Evolutionary conservation across 2,329 filamentous ascomycete species (phyloP).

Genomic region (Fusarium oligoseptatum): DNA sequence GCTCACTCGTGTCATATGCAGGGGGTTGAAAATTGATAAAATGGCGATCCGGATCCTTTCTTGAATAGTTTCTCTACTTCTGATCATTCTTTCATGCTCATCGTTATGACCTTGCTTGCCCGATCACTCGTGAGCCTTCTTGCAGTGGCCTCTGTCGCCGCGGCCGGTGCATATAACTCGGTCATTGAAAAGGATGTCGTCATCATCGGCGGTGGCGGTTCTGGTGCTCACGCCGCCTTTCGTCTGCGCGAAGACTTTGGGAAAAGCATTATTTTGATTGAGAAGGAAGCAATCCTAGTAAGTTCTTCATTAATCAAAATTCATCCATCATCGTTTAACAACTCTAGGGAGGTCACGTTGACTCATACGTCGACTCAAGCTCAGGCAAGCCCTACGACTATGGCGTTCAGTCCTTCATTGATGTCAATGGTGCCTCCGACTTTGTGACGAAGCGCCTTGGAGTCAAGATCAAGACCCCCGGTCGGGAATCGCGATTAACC

Average conservation of each 20-base stretch:
- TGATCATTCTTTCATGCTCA: not conserved
- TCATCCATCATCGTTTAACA: not conserved
- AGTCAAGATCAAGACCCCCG: slow-evolving; percentile 47
- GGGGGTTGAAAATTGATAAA: not conserved
- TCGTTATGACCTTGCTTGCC: not conserved
- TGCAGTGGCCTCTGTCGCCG: slow-evolving; percentile 13
- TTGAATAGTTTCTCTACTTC: not conserved
- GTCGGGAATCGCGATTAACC: slow-evolving; percentile 45
- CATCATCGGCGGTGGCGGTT: slow-evolving; percentile 54
- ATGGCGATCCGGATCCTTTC: not conserved
- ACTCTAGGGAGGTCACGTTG: slow-evolving; percentile 61
- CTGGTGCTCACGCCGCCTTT: slow-evolving; percentile 54
- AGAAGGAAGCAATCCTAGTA: slow-evolving; percentile 51
- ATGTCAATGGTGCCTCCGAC: slow-evolving; percentile 54
- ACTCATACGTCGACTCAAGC: slow-evolving; percentile 61
- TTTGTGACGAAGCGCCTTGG: slow-evolving; percentile 60
- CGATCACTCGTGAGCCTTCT: slow-evolving; percentile 14
- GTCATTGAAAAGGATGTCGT: slow-evolving; percentile 49
- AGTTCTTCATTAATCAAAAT: not conserved
- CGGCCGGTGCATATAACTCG: not conserved
- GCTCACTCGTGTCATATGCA: not conserved
- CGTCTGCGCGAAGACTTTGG: slow-evolving; percentile 52
- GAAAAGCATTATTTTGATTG: slow-evolving; percentile 52
- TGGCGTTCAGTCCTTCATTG: slow-evolving; percentile 54
- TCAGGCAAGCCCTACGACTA: slow-evolving; percentile 51